Evolutionary conservation across 2,329 filamentous ascomycete genomes (phyloP), one percentile per base, ranked within the genome.

Genomic region (Alternaria sp.): DNA sequence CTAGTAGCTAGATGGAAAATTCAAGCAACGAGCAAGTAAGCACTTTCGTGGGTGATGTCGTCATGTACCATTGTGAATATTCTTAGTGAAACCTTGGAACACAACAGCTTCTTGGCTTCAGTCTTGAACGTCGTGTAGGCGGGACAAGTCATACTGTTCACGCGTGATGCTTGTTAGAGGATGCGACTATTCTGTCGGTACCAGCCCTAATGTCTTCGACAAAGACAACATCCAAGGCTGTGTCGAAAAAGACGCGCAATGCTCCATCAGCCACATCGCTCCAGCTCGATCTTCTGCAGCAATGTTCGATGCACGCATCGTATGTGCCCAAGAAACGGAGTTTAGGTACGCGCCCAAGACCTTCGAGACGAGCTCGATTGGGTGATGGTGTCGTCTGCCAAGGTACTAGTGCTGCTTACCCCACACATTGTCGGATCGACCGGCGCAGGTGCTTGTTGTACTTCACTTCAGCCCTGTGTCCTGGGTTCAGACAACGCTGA

Each of bases 311-410:
- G 57, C 56, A 45, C 57, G 57, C 63, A 66, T 65, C 67, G 54
- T 52, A 70, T 70, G 40, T 25, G 58, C 54, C 64, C 59, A 62
- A 64, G 59, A 56, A 30, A 52, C 38, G 55, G 36, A 52, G 59
- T 62, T 56, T 62, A 54, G 52, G 41, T 60, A 62, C 28, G 50
- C 62, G 62, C 63, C 65, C 36, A 54, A 44, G 60, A 32, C 43
- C 41, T 48, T 62, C 55, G 25, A 58, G 62, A 53, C 63, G 51
- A 62, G 34, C 51, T 66, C 58, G 30, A 44, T 68, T 59, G 36
- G 67, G 64, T 62, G 62, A 71, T 75, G 66, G 65, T 71, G 28
- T 66, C 62, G 74, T 75, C 43, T 62, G 73, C 73, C 74, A 74
- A 77, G 74, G 18, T 10, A 25, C 40, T 55, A 63, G 54, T 63